Percentiles rank a stretch among this genome's conserved stretches.
Evolutionary conservation across 2,329 filamentous ascomycete species (phyloP).

Genomic region (Apiospora hydei): DNA sequence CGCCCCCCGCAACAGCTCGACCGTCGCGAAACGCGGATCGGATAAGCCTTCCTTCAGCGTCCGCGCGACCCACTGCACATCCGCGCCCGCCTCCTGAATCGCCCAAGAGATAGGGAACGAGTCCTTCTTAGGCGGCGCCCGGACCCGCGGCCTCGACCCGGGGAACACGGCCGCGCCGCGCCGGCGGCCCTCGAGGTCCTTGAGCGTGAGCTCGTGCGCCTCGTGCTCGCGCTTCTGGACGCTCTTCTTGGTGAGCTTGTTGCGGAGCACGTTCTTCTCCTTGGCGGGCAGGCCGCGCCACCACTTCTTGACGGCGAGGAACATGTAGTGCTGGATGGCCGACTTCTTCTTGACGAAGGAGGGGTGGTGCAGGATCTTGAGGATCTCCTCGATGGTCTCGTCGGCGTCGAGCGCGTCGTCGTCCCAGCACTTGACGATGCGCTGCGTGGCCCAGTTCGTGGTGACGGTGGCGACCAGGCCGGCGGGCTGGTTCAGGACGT

Average conservation of each 20-base stretch:
- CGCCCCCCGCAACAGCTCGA: not conserved
- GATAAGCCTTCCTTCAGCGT: not conserved
- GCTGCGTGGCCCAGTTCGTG: conserved; percentile 70
- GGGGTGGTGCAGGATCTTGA: conserved; percentile 73
- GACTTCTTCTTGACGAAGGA: conserved; percentile 58
- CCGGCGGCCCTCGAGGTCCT: conserved; percentile 36
- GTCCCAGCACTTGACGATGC: conserved; percentile 74
- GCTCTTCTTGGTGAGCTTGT: conserved; percentile 39
- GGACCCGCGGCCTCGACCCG: conserved; percentile 37
- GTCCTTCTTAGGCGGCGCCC: conserved; percentile 36
- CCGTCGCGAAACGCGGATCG: not conserved
- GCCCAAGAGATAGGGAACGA: conserved; percentile 37
- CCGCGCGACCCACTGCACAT: conserved; percentile 29
- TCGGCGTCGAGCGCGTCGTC: conserved; percentile 68
- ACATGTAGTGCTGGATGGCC: conserved; percentile 71
- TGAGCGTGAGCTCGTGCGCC: conserved; percentile 38
- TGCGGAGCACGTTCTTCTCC: conserved; percentile 35
- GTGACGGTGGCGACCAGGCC: conserved; percentile 64
- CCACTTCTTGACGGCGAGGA: conserved; percentile 69
- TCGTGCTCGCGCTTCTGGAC: conserved; percentile 39
- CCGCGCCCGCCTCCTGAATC: conserved; percentile 31
- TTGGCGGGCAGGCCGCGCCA: conserved; percentile 34
- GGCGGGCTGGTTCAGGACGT: conserved; percentile 63
- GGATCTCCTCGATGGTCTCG: conserved; percentile 67
- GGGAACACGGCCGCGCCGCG: conserved; percentile 39